These are phyloP conservation scores for Penicillium italicum DNA, from an alignment of 2,329 filamentous ascomycete genomes.

Conservation along the genomic window DNA sequence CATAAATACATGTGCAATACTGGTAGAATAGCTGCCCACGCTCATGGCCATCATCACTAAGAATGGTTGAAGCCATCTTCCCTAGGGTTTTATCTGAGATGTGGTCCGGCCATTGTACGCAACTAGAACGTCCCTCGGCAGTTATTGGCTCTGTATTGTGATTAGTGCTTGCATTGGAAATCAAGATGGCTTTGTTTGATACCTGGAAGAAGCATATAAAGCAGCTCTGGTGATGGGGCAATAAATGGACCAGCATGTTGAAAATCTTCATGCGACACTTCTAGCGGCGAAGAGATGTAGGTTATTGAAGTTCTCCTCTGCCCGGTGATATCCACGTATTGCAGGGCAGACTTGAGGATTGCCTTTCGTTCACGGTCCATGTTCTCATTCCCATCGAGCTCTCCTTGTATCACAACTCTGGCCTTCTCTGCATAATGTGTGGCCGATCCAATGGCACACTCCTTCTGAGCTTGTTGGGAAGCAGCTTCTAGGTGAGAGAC, in stretches of 20 bases:
- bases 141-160: slow-evolving; percentile 7
- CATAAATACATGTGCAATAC: slow-evolving; percentile 25
- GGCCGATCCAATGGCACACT: slow-evolving; percentile 11
- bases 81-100: slow-evolving; percentile 22
- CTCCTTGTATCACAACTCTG: slow-evolving; percentile 22
- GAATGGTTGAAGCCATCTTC: slow-evolving; percentile 19
- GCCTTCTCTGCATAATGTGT: slow-evolving; percentile 28
- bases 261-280: slow-evolving; percentile 1
- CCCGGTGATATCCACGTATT: slow-evolving; percentile 20
- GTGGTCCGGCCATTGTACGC: slow-evolving; percentile 27
- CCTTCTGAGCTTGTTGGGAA: slow-evolving; percentile 6
- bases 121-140: not conserved
- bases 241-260: slow-evolving; percentile 3
- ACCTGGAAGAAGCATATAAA: slow-evolving; percentile 26
- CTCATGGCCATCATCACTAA: slow-evolving; percentile 6
- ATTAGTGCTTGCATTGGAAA: not conserved
- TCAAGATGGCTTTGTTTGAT: not conserved
- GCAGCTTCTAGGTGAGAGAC: not conserved
- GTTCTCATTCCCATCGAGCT: slow-evolving; percentile 18
- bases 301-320: not conserved
- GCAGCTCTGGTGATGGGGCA: slow-evolving; percentile 21
- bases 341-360: slow-evolving; percentile 22
- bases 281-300: slow-evolving; percentile 1
- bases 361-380: slow-evolving; percentile 19
- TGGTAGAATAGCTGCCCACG: slow-evolving; percentile 22